phyloP scores from a whole-genome alignment of 768 basidiomycete species.

The Asterophora lycoperdoides region DNA sequence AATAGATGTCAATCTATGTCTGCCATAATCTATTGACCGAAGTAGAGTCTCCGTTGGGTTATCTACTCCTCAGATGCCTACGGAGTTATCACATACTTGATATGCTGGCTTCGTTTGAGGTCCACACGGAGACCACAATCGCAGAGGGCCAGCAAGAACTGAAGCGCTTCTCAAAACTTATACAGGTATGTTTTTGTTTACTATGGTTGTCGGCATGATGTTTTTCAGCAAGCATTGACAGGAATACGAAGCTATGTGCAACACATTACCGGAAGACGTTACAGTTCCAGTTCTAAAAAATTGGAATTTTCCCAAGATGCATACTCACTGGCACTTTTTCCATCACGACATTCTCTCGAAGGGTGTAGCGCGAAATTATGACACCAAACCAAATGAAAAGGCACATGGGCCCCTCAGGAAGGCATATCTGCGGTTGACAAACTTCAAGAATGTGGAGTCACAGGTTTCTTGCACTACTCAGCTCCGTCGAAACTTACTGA shows the following conservation, averaged over 20 bases:
- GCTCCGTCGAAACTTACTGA: no score
- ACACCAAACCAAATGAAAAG: constrained; percentile 28
- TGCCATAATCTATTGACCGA: neutral
- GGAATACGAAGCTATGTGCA: constrained; percentile 9
- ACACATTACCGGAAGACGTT: neutral
- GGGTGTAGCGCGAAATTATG: constrained; percentile 27
- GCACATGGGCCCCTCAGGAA: constrained; percentile 27
- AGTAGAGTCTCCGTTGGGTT: constrained; percentile 8
- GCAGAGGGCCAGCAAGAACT: constrained; percentile 19
- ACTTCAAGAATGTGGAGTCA: constrained; percentile 27
- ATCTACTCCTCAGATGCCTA: constrained; percentile 17
- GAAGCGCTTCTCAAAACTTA: constrained; percentile 9
- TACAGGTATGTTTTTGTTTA: constrained; percentile 18
- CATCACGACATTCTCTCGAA: constrained; percentile 30
- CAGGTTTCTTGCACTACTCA: constrained; percentile 21
- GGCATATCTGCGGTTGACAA: constrained; percentile 22
- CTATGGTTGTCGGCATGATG: neutral
- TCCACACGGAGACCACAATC: constrained; percentile 31
- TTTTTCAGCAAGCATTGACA: neutral
- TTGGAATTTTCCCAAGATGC: constrained; percentile 36
- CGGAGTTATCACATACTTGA: constrained; percentile 21
- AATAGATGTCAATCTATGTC: neutral
- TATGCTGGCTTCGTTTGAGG: constrained; percentile 16
- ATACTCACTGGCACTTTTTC: constrained; percentile 25
- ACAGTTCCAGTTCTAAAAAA: constrained; percentile 13